These are phyloP conservation scores for Ophiostoma sp. DNA, from an alignment of 2,329 filamentous ascomycete genomes.

Conservation along the genomic window DNA sequence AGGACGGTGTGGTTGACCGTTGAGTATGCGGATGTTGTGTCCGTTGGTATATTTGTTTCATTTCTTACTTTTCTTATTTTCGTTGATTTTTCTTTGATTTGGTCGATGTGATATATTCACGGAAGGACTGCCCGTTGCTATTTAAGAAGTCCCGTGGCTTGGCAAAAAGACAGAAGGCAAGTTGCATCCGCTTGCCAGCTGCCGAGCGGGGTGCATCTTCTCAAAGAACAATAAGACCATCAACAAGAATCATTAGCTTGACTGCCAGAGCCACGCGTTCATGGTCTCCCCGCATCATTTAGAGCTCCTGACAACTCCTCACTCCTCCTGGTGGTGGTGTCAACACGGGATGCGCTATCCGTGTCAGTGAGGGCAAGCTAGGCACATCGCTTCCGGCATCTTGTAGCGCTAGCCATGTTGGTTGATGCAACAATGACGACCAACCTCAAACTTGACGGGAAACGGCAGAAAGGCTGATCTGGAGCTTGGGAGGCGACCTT, in stretches of 20 bases:
- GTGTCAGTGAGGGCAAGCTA: background rate
- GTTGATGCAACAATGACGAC: background rate
- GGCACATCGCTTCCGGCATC: background rate
- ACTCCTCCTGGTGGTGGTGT: background rate
- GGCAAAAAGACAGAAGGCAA: background rate
- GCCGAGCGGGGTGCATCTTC: background rate
- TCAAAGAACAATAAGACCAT: background rate
- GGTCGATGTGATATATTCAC: background rate
- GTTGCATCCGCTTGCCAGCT: background rate
- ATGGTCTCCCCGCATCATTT: background rate
- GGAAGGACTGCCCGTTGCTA: background rate
- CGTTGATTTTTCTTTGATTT: background rate
- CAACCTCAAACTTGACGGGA: too few relatives aligned
- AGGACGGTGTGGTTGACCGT: too few relatives aligned
- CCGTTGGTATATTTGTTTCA: background rate
- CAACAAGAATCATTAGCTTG: background rate
- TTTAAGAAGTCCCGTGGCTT: background rate
- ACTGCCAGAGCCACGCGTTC: background rate
- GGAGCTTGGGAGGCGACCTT: too few relatives aligned
- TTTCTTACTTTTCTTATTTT: background rate
- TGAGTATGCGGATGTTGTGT: background rate
- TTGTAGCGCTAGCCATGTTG: background rate
- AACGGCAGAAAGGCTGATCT: too few relatives aligned
- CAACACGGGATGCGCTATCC: background rate
- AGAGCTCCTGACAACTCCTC: background rate